Percentiles rank a stretch among this genome's conserved stretches.
Conservation (phyloP, 176 grass and related monocot genomes). For the Oryza australiensis region DNA sequence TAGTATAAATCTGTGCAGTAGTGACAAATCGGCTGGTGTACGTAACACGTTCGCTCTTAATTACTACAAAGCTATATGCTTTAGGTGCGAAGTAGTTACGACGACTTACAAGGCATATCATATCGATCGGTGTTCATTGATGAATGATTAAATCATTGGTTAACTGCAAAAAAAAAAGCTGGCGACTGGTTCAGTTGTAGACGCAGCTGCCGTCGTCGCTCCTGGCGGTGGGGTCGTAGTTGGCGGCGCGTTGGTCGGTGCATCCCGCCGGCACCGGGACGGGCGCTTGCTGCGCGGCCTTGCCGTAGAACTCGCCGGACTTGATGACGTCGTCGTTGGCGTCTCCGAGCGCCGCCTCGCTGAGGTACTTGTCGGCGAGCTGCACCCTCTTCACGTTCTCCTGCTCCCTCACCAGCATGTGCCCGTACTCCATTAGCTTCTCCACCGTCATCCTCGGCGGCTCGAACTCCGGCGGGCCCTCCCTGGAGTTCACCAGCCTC, state of each 20-base stretch:
- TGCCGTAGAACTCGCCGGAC: constrained; percentile 57
- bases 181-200: constrained; percentile 28
- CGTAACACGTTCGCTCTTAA: too few relatives aligned
- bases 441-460: constrained; percentile 50
- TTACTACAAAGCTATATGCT: too few relatives aligned
- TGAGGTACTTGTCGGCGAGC: constrained; percentile 82
- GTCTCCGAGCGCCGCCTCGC: constrained; percentile 70
- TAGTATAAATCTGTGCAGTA: too few relatives aligned
- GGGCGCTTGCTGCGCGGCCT: constrained; percentile 58
- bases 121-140: too few relatives aligned
- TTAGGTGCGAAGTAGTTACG: too few relatives aligned
- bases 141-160: too few relatives aligned
- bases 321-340: constrained; percentile 69
- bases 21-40: too few relatives aligned
- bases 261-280: constrained; percentile 78
- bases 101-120: too few relatives aligned
- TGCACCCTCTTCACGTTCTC: constrained; percentile 88
- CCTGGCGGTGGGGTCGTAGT: constrained; percentile 76
- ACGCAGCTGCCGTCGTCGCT: constrained; percentile 81
- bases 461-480: constrained; percentile 40
- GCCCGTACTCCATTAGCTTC: constrained; percentile 71
- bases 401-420: constrained; percentile 72
- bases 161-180: too few relatives aligned
- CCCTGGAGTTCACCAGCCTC: constrained; percentile 61
- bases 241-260: constrained; percentile 53